Conservation (phyloP, 108 stramenopile genomes). For the Cyclotella sp. region DNA sequence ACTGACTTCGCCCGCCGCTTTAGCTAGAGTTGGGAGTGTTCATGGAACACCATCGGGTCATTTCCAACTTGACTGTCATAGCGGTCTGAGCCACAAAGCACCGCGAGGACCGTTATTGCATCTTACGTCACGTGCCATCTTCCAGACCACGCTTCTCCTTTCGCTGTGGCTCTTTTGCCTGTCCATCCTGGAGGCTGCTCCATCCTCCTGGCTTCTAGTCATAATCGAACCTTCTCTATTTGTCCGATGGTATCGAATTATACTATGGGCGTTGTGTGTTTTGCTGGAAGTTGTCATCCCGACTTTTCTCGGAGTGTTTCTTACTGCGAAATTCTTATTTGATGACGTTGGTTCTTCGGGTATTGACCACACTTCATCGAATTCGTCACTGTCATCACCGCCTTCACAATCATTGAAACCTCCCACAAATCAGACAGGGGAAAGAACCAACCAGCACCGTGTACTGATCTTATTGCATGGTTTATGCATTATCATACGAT, state of each 20-base stretch:
- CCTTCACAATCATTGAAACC: neutral
- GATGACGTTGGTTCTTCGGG: neutral
- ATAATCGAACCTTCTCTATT: slow-evolving; percentile 23
- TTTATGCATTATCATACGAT: slow-evolving; percentile 12
- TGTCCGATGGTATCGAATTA: slow-evolving; percentile 28
- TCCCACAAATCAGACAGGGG: neutral
- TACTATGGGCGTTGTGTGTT: slow-evolving; percentile 29
- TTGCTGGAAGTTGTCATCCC: slow-evolving; percentile 33
- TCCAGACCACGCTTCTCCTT: slow-evolving; percentile 41
- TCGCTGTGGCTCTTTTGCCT: slow-evolving; percentile 62
- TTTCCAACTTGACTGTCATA: neutral
- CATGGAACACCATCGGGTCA: neutral
- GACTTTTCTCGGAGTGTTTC: neutral
- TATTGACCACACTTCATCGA: neutral
- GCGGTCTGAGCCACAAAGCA: neutral
- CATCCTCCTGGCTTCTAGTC: slow-evolving; percentile 47
- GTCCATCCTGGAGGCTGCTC: slow-evolving; percentile 60
- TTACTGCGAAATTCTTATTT: neutral
- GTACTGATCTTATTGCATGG: slow-evolving; percentile 10
- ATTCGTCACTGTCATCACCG: neutral
- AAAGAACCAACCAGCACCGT: neutral
- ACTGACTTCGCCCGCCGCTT: neutral
- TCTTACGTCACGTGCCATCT: slow-evolving; percentile 16
- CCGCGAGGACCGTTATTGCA: slow-evolving; percentile 6
- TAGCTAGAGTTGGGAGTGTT: neutral